Evolutionary conservation across 2,329 filamentous ascomycete species (phyloP).

Genomic region (Periconia digitata): DNA sequence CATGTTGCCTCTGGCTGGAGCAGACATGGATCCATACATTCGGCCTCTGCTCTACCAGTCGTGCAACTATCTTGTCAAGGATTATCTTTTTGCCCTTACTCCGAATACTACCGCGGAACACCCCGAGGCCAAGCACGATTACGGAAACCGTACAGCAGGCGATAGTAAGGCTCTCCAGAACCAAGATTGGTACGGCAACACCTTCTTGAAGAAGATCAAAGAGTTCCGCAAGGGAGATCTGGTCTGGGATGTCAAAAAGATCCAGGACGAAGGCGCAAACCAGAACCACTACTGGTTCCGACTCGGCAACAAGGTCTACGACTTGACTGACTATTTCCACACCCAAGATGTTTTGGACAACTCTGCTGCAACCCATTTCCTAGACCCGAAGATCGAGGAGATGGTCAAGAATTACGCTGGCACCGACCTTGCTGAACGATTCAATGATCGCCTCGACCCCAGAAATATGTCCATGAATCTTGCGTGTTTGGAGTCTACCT

Average conservation of each 20-base stretch:
- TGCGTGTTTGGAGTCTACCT: conserved; percentile 79
- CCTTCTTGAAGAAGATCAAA: conserved; percentile 77
- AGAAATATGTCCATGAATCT: conserved; percentile 66
- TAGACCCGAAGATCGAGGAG: conserved; percentile 67
- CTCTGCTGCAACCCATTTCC: conserved; percentile 64
- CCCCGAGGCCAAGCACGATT: conserved; percentile 65
- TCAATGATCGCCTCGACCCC: conserved; percentile 58
- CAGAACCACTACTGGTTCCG: conserved; percentile 77
- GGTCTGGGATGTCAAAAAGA: conserved; percentile 64
- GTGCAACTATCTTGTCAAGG: conserved; percentile 72
- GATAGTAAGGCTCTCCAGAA: conserved; percentile 58
- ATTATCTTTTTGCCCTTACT: conserved; percentile 58
- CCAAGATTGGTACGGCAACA: conserved; percentile 73
- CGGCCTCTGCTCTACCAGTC: conserved; percentile 72
- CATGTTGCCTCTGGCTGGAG: conserved; percentile 79
- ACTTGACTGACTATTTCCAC: conserved; percentile 88
- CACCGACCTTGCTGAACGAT: conserved; percentile 70
- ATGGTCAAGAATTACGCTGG: conserved; percentile 76
- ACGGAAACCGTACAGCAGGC: conserved; percentile 63
- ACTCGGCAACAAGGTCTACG: conserved; percentile 76
- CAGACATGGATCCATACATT: conserved; percentile 84
- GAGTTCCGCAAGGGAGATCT: conserved; percentile 86
- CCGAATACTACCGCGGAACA: conserved; percentile 66
- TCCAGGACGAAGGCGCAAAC: conserved; percentile 67
- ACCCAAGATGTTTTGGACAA: conserved; percentile 66